phyloP scores from a whole-genome alignment of 495 filamentous ascomycete genomes.

The Talaromyces proteolyticus region DNA sequence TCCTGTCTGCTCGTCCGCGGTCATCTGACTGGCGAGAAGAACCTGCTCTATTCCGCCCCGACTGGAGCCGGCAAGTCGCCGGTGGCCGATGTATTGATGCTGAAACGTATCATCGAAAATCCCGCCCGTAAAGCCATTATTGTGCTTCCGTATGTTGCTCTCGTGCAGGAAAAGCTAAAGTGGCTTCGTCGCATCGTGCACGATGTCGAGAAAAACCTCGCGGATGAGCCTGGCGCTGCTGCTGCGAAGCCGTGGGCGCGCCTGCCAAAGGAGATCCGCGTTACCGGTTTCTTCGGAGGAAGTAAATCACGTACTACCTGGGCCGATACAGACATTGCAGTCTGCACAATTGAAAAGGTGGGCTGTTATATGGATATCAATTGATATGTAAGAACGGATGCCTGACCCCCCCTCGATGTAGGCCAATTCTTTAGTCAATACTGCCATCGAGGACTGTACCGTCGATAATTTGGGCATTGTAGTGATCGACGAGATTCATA shows the following conservation, averaged over 20 bases:
- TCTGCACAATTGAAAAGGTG: conserved; percentile 84
- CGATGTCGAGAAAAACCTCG: conserved; percentile 46
- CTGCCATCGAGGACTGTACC: conserved; percentile 65
- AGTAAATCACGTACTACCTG: conserved; percentile 58
- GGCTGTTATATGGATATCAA: conserved; percentile 7
- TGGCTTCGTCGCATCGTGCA: conserved; percentile 68
- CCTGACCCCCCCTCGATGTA: conserved; percentile 18
- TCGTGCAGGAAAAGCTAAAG: conserved; percentile 77
- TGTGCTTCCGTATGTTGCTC: conserved; percentile 76
- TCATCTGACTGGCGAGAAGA: conserved; percentile 57
- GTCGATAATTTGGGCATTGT: conserved; percentile 60
- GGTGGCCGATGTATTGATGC: conserved; percentile 69
- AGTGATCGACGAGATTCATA: conserved; percentile 76
- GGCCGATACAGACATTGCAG: conserved; percentile 72
- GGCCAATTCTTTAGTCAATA: conserved; percentile 77
- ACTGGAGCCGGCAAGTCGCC: conserved; percentile 80
- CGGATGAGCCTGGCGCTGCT: conserved; percentile 13
- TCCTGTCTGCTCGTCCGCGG: conserved; percentile 67
- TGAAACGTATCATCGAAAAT: conserved; percentile 64
- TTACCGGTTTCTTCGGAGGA: conserved; percentile 73
- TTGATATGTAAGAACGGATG: conserved; percentile 1
- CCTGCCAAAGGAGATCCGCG: conserved; percentile 41
- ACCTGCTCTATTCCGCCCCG: conserved; percentile 79
- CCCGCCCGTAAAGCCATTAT: conserved; percentile 64
- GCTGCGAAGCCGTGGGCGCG: conserved; percentile 26